Evolutionary conservation across 2,329 filamentous ascomycete genomes (phyloP).

Genomic region (Rhinocladiella mackenziei): DNA sequence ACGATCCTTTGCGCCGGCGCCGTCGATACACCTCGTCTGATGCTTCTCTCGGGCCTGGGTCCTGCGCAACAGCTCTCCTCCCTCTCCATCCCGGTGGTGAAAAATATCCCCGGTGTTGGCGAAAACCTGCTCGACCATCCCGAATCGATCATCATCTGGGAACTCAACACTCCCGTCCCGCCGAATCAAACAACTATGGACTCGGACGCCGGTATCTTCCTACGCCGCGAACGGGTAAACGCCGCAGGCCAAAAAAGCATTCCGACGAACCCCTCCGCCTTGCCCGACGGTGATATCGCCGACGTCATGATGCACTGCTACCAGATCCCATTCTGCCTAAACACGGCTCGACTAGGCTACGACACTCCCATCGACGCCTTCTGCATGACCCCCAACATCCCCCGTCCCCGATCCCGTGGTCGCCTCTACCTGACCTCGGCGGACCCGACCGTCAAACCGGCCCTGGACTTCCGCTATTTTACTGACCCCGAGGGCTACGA

Average conservation of each 20-base stretch:
- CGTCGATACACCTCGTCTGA: slow-evolving; percentile 70
- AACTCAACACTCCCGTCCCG: slow-evolving; percentile 74
- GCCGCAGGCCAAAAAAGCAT: slow-evolving; percentile 53
- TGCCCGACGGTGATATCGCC: slow-evolving; percentile 67
- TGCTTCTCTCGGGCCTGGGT: slow-evolving; percentile 53
- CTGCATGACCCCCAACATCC: slow-evolving; percentile 92
- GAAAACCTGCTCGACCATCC: slow-evolving; percentile 64
- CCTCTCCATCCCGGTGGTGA: slow-evolving; percentile 55
- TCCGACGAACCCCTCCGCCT: slow-evolving; percentile 42
- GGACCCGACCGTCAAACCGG: slow-evolving; percentile 72
- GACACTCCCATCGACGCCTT: slow-evolving; percentile 70
- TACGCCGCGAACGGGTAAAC: slow-evolving; percentile 70
- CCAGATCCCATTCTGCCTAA: slow-evolving; percentile 86
- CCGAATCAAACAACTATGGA: slow-evolving; percentile 84
- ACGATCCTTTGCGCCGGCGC: slow-evolving; percentile 77
- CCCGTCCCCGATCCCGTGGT: slow-evolving; percentile 72
- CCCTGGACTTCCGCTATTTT: slow-evolving; percentile 85
- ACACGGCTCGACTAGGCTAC: slow-evolving; percentile 77
- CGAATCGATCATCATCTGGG: slow-evolving; percentile 67
- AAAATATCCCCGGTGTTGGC: slow-evolving; percentile 59
- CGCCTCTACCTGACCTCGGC: slow-evolving; percentile 71
- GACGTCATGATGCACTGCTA: slow-evolving; percentile 98
- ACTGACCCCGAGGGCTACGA: slow-evolving; percentile 83
- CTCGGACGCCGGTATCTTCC: slow-evolving; percentile 83
- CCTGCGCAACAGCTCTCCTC: slow-evolving; percentile 50